phyloP scores from a whole-genome alignment of 345 rosid species.

The Sisymbrium altissimum region DNA sequence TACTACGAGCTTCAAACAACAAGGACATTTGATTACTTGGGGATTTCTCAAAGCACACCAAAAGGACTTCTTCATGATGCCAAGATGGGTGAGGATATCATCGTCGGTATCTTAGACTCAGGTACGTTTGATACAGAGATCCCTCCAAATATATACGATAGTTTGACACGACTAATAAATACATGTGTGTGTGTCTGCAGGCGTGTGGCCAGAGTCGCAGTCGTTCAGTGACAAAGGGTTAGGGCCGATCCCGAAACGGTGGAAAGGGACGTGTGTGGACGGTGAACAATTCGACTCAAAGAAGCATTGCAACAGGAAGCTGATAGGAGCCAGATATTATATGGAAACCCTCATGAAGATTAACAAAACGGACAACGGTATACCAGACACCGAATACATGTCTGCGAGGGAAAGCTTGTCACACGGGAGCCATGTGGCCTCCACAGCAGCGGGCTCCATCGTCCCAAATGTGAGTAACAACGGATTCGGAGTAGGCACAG shows the following conservation, averaged over 20 bases:
- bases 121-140: slow-evolving; percentile 28
- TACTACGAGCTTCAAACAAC: slow-evolving; percentile 55
- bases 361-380: slow-evolving; percentile 16
- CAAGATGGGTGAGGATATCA: slow-evolving; percentile 61
- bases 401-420: slow-evolving; percentile 47
- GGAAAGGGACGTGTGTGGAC: slow-evolving; percentile 27
- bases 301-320: slow-evolving; percentile 43
- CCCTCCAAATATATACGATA: not conserved
- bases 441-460: slow-evolving; percentile 45
- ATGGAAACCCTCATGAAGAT: slow-evolving; percentile 24
- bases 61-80: slow-evolving; percentile 36
- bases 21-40: slow-evolving; percentile 61
- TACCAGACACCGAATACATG: slow-evolving; percentile 30
- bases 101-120: slow-evolving; percentile 62
- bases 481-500: slow-evolving; percentile 42
- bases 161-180: not conserved
- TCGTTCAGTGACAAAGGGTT: slow-evolving; percentile 16
- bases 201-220: slow-evolving; percentile 26
- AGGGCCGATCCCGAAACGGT: slow-evolving; percentile 21
- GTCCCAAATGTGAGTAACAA: slow-evolving; percentile 35
- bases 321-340: slow-evolving; percentile 54
- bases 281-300: slow-evolving; percentile 15
- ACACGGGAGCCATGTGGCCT: slow-evolving; percentile 60
- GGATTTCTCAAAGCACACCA: slow-evolving; percentile 39
- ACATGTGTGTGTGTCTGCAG: not conserved